Conservation (phyloP, 1,284 basidiomycete species). For the Pyrrhoderma noxium region DNA sequence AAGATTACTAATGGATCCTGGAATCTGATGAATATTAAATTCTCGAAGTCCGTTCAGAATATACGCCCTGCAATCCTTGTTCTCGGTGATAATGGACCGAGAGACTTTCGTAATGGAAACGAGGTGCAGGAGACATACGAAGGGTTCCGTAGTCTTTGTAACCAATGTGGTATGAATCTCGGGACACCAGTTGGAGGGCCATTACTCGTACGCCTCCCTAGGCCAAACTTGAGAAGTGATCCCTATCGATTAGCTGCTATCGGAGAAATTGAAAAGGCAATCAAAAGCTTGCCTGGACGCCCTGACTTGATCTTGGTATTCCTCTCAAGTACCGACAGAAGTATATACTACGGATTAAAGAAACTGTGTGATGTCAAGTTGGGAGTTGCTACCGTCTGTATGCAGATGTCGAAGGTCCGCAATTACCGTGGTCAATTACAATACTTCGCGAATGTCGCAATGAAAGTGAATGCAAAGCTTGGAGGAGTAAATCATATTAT, state of each 20-base stretch:
- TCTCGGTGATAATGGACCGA: slow-evolving; percentile 3
- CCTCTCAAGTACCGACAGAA: slow-evolving; percentile 6
- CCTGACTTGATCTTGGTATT: slow-evolving; percentile 13
- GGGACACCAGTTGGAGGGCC: slow-evolving; percentile 48
- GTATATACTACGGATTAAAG: slow-evolving; percentile 26
- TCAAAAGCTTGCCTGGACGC: slow-evolving; percentile 9
- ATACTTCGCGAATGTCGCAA: slow-evolving; percentile 67
- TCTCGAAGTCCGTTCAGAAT: slow-evolving; percentile 6
- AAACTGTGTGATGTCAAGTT: slow-evolving; percentile 37
- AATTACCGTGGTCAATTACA: slow-evolving; percentile 49
- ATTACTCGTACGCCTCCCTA: slow-evolving; percentile 51
- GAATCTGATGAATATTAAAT: slow-evolving; percentile 51
- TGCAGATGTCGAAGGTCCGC: slow-evolving; percentile 26
- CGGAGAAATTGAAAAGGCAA: slow-evolving; percentile 1
- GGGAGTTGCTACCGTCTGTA: slow-evolving; percentile 29
- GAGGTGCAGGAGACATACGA: background rate
- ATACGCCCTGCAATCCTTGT: slow-evolving; percentile 6
- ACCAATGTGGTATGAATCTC: slow-evolving; percentile 10
- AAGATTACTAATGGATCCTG: slow-evolving; percentile 47
- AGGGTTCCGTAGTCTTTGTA: slow-evolving; percentile 20
- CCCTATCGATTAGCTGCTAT: slow-evolving; percentile 6
- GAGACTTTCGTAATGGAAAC: slow-evolving; percentile 21
- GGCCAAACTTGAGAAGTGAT: slow-evolving; percentile 29
- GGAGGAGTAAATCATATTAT: slow-evolving; percentile 70
- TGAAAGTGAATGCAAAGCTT: slow-evolving; percentile 66